phyloP scores from a whole-genome alignment of 2,329 filamentous ascomycete species.

The Nemania serpens region DNA sequence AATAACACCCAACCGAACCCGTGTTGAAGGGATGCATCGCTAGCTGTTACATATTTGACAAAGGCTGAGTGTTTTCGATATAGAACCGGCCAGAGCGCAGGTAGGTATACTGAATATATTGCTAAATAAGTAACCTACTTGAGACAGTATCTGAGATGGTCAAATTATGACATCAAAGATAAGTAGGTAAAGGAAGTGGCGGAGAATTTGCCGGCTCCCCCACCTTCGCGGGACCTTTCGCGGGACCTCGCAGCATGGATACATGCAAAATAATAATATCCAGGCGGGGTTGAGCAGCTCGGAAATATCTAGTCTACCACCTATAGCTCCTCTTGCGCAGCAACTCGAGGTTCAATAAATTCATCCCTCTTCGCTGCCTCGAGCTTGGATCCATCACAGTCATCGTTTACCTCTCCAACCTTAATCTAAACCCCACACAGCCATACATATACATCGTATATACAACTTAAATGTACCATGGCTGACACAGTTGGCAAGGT shows the following conservation, averaged over 20 bases:
- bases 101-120: too few species aligned
- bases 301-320: not conserved
- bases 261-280: slow-evolving; percentile 19
- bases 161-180: not conserved
- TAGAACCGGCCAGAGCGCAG: too few species aligned
- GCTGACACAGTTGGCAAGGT: slow-evolving; percentile 60
- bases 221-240: slow-evolving; percentile 11
- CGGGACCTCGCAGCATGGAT: slow-evolving; percentile 17
- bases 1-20: too few species aligned
- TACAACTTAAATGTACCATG: slow-evolving; percentile 43
- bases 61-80: too few species aligned
- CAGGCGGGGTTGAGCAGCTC: slow-evolving; percentile 23
- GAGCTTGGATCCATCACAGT: not conserved
- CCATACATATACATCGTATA: slow-evolving; percentile 1
- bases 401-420: not conserved
- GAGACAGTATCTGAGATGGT: not conserved
- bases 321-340: slow-evolving; percentile 5
- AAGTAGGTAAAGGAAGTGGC: not conserved
- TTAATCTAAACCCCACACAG: not conserved
- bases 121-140: too few species aligned
- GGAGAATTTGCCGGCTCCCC: slow-evolving; percentile 27
- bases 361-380: slow-evolving; percentile 5
- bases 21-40: too few species aligned
- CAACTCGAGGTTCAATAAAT: slow-evolving; percentile 17
- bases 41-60: too few species aligned